These are phyloP conservation scores for Ambrosiella cleistominuta DNA, from an alignment of 2,329 filamentous ascomycete species.

Conservation along the genomic window DNA sequence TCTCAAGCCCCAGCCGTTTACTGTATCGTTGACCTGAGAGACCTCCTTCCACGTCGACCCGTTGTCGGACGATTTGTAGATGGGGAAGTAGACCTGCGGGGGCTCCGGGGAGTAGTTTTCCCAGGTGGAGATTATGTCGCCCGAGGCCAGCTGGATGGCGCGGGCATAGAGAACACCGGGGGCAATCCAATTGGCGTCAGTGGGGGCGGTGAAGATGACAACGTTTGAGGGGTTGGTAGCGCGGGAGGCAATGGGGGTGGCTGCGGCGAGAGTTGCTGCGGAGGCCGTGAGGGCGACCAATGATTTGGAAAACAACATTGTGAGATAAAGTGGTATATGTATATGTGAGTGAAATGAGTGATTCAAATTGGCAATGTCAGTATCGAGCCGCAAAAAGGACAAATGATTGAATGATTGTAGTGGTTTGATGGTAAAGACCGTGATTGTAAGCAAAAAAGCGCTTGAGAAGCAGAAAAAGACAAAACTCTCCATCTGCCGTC, in stretches of 20 bases:
- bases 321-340: constrained; percentile 16
- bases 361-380: too few species aligned
- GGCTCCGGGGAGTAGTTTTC: constrained; percentile 40
- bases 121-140: constrained; percentile 35
- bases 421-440: too few species aligned
- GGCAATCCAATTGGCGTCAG: constrained; percentile 24
- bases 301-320: constrained; percentile 42
- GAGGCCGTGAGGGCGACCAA: constrained; percentile 18
- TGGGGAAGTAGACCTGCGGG: constrained; percentile 36
- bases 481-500: too few species aligned
- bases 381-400: too few species aligned
- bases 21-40: constrained; percentile 43
- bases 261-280: background rate
- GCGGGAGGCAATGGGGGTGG: background rate
- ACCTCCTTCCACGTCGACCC: constrained; percentile 46
- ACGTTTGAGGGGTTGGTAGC: constrained; percentile 16
- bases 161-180: constrained; percentile 29
- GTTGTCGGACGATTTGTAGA: constrained; percentile 34
- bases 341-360: too few species aligned
- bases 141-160: constrained; percentile 25
- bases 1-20: constrained; percentile 45
- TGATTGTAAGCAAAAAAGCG: too few species aligned
- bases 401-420: too few species aligned
- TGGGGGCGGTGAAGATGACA: constrained; percentile 25
- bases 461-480: too few species aligned